Base-by-base conservation (phyloP, 2,329 filamentous ascomycete genomes). In the Trichoderma lentiforme region DNA sequence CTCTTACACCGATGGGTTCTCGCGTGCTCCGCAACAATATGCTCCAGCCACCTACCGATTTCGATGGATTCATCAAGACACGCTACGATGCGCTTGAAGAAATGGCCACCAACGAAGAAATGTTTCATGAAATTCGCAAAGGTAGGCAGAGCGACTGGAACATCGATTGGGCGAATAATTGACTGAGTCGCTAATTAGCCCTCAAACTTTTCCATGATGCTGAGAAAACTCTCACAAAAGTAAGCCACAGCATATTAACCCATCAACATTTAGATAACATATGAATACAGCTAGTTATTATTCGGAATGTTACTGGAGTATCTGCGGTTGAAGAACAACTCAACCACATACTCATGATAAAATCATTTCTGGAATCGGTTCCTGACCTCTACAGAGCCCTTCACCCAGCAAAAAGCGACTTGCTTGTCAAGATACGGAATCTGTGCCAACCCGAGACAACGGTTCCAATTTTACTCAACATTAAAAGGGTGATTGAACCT, bases 81-180 rank as follows among this genome's bases (percentile, higher is more conserved):
- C 89, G 96, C 4, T 95, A 94, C 74, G 92, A 96, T 77, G 94
- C 95, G 0, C 83, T 99, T 0, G 90, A 94, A 72, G 95, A 98
- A 80, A 82, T 99, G 24, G 90, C 91, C 1, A 88, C 86, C 1
- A 94, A 93, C 68, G 93, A 97, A 78, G 92, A 95, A 57, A 92
- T 97, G 87, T 97, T 98, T 81, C 89, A 89, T 64, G 88, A 90
- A 63, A 87, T 93, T 32, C 90, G 94, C 66, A 87, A 91, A 82
- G 89, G 93, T 91, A 75, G 73, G 2, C 3, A 34, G 5, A 15
- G 7, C 24, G 5, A 4, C 12, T 3, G 4, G 47, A 26, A 3
- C 32, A 14, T 51, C 6, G 7, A 34, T 18, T 4, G 26, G 18
- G 30, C 2, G 63, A 30, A 32, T 4, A n/a, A n/a, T n/a, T 11